phyloP scores from a whole-genome alignment of 1,139 yeast genomes.

The Waltiozyma sp. region DNA sequence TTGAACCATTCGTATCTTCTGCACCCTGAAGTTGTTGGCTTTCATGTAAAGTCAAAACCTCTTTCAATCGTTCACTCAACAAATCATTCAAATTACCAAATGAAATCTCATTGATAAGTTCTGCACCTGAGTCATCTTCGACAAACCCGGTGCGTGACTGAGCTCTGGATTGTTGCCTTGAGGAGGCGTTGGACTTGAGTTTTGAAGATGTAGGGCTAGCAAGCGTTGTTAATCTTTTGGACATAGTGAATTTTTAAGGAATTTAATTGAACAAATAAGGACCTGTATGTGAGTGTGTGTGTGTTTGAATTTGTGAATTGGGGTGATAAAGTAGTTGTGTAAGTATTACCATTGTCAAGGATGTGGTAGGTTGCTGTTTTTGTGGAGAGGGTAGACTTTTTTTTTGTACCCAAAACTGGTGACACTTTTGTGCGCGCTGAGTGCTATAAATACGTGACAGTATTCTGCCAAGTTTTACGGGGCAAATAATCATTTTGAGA shows the following conservation, averaged over 20 bases:
- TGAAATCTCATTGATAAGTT: slow-evolving; percentile 13
- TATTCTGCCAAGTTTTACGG: neutral
- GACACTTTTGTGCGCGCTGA: too few relatives aligned
- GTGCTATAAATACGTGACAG: too few relatives aligned
- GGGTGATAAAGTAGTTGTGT: too few relatives aligned
- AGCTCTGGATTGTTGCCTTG: slow-evolving; percentile 11
- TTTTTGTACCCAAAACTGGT: neutral
- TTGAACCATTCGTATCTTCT: too few relatives aligned
- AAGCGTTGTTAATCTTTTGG: neutral
- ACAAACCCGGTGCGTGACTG: slow-evolving; percentile 4
- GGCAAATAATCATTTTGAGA: too few relatives aligned
- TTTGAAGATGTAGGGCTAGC: neutral
- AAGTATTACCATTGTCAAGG: too few relatives aligned
- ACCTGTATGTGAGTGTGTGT: too few relatives aligned
- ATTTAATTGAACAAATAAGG: neutral
- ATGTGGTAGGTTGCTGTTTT: neutral
- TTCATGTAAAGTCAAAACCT: slow-evolving; percentile 3
- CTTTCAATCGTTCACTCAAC: slow-evolving; percentile 12
- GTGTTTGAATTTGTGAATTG: too few relatives aligned
- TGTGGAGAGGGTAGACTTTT: neutral
- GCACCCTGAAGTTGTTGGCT: neutral
- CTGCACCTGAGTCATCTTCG: slow-evolving; percentile 10
- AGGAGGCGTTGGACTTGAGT: neutral
- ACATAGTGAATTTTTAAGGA: neutral
- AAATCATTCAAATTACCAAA: slow-evolving; percentile 17